Percentiles rank a stretch among this genome's conserved stretches.
Evolutionary conservation across 257 asterid genomes (phyloP).

Genomic region (Nyctanthes arbortristis): DNA sequence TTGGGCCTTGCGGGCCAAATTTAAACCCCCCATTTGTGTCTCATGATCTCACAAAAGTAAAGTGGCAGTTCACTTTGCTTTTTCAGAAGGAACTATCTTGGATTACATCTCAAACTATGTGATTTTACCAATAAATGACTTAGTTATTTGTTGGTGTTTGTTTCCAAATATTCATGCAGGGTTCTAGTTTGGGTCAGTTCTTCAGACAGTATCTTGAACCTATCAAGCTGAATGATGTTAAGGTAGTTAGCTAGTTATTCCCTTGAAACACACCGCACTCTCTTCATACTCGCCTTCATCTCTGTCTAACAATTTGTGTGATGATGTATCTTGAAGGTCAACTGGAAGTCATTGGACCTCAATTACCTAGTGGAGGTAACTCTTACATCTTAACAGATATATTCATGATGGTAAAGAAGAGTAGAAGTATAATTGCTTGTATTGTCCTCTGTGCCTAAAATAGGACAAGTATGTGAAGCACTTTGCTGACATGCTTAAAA

Average conservation of each 20-base stretch:
- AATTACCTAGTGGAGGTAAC: conserved; percentile 91
- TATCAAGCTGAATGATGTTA: conserved; percentile 85
- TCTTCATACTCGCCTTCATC: conserved; percentile 22
- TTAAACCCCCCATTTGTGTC: not conserved
- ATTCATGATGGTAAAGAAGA: conserved; percentile 1
- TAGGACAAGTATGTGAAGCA: conserved; percentile 78
- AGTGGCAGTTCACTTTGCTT: not conserved
- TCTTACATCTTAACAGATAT: conserved; percentile 17
- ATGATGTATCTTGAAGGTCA: conserved; percentile 56
- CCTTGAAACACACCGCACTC: conserved; percentile 9
- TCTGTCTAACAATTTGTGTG: conserved; percentile 24
- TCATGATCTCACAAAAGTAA: conserved; percentile 10
- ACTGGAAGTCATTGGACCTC: conserved; percentile 93
- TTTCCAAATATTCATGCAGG: conserved; percentile 44
- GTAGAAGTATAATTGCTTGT: not conserved
- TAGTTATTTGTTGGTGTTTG: conserved; percentile 19
- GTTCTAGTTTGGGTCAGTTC: conserved; percentile 98
- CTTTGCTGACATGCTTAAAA: conserved; percentile 67
- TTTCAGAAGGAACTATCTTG: not conserved
- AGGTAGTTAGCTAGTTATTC: conserved; percentile 47
- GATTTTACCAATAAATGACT: conserved; percentile 15
- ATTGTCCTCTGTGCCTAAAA: conserved; percentile 22
- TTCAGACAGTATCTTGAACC: conserved; percentile 92
- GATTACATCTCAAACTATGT: not conserved
- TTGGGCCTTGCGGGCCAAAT: not conserved